Conservation (phyloP, 2,329 filamentous ascomycete genomes). For the Kalmusia sp. region DNA sequence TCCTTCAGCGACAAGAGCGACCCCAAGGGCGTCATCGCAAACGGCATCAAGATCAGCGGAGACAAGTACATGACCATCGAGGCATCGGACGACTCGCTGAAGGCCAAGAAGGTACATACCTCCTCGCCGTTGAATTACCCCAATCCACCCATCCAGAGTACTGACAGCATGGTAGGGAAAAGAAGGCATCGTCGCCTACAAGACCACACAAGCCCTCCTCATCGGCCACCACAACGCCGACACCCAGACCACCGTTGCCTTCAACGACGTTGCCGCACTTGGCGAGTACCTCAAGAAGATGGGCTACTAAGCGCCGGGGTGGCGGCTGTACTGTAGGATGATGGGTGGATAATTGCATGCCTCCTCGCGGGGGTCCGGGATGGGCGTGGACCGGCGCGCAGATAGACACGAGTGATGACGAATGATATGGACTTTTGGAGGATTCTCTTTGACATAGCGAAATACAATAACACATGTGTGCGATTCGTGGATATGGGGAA, state of each 20-base stretch:
- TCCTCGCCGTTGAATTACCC: not conserved
- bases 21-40: constrained; percentile 71
- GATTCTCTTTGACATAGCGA: constrained; percentile 18
- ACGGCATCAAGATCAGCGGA: constrained; percentile 77
- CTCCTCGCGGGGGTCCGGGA: constrained; percentile 17
- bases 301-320: constrained; percentile 67
- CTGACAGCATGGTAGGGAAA: constrained; percentile 65
- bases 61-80: constrained; percentile 80
- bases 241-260: constrained; percentile 76
- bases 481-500: not conserved
- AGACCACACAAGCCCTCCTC: constrained; percentile 88
- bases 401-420: constrained; percentile 21
- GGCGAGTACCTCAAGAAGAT: constrained; percentile 84
- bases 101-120: constrained; percentile 78
- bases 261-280: constrained; percentile 80
- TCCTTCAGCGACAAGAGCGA: constrained; percentile 63
- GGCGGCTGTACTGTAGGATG: constrained; percentile 45
- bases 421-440: constrained; percentile 15
- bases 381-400: not conserved
- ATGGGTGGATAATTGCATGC: constrained; percentile 45
- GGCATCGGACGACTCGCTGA: constrained; percentile 79
- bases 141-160: constrained; percentile 4
- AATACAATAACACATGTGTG: constrained; percentile 18
- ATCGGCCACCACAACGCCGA: constrained; percentile 83
- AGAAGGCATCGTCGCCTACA: constrained; percentile 81